Evolutionary conservation across 257 asterid genomes (phyloP), one percentile per base, ranked within the genome.

Genomic region (Solanum lycopersicoides): DNA sequence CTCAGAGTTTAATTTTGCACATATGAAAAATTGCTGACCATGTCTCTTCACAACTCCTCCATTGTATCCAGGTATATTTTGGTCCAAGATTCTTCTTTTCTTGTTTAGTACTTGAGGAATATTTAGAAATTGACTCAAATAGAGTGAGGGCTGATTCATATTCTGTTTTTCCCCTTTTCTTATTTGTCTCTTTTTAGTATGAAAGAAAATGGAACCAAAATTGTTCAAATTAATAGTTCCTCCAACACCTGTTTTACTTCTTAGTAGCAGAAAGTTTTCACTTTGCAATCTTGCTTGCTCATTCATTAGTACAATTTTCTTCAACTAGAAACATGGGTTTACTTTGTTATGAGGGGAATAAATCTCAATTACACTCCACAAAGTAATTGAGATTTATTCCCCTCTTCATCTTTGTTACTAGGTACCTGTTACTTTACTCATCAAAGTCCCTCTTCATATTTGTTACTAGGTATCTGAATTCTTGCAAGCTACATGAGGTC

Each of bases 61-160:
- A 30, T 89, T 35, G n/a, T 87, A 85, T 76, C 88, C 92, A 89
- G 92, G 94, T 90, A 35, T 53, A 14, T 72, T 47, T 59, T 59
- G 11, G 37, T 83, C 86, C 66, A 59, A 53, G 56, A 84, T 3
- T 56, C 37, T 37, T 42, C 86, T 84, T 44, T 37, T 60, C 80
- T 73, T 12, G 47, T 37, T 35, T 5, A 16, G 18, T 7, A 60
- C 71, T 63, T 6, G 35, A 74, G 18, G 66, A 63, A 9, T 75
- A 4, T 88, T 11, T 8, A 7, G 15, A 32, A 21, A 68, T 20
- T 53, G 4, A 12, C 16, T 69, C 66, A 5, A 79, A 44, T 47
- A 76, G 60, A 75, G 20, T 75, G 59, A 75, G 7, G 35, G 59
- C 7, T 41, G 34, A 75, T 41, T 76, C 59, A 41, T 80, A 47